phyloP scores from a whole-genome alignment of 2,329 filamentous ascomycete genomes.

The Periconia sp. region DNA sequence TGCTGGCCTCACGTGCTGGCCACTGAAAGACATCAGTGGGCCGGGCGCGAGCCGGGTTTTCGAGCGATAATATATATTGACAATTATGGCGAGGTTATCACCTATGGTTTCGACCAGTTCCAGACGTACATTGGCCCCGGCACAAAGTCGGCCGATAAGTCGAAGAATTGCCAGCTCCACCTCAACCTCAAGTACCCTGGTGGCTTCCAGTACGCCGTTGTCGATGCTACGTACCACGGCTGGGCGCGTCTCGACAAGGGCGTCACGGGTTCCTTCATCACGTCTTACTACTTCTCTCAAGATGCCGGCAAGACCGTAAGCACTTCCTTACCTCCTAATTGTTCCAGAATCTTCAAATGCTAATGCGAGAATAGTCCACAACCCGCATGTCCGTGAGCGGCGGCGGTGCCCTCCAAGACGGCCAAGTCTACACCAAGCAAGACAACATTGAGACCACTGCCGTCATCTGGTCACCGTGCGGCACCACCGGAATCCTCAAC shows the following conservation, averaged over 20 bases:
- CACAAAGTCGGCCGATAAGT: slow-evolving; percentile 33
- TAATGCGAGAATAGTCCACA: slow-evolving; percentile 16
- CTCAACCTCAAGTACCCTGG: slow-evolving; percentile 42
- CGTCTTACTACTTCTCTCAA: slow-evolving; percentile 46
- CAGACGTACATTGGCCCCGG: slow-evolving; percentile 43
- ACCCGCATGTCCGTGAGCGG: slow-evolving; percentile 32
- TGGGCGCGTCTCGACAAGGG: slow-evolving; percentile 42
- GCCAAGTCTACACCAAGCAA: slow-evolving; percentile 53
- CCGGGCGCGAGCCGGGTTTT: slow-evolving; percentile 1
- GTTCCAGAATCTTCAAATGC: background rate
- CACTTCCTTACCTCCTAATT: background rate
- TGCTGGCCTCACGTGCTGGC: background rate
- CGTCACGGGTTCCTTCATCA: slow-evolving; percentile 42
- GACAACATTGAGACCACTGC: slow-evolving; percentile 47
- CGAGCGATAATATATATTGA: slow-evolving; percentile 11
- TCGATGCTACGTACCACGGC: slow-evolving; percentile 45
- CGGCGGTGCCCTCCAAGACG: slow-evolving; percentile 47
- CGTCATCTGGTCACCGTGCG: slow-evolving; percentile 42
- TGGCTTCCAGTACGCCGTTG: slow-evolving; percentile 48
- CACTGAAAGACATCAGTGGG: slow-evolving; percentile 1
- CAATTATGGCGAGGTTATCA: slow-evolving; percentile 31
- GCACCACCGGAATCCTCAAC: slow-evolving; percentile 39
- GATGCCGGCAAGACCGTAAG: slow-evolving; percentile 36
- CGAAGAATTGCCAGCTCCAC: slow-evolving; percentile 47
- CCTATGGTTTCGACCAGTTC: slow-evolving; percentile 42